Percentiles rank a stretch among this genome's conserved stretches.
phyloP scores from a whole-genome alignment of 495 filamentous ascomycete genomes.

The Penicillium arizonense region DNA sequence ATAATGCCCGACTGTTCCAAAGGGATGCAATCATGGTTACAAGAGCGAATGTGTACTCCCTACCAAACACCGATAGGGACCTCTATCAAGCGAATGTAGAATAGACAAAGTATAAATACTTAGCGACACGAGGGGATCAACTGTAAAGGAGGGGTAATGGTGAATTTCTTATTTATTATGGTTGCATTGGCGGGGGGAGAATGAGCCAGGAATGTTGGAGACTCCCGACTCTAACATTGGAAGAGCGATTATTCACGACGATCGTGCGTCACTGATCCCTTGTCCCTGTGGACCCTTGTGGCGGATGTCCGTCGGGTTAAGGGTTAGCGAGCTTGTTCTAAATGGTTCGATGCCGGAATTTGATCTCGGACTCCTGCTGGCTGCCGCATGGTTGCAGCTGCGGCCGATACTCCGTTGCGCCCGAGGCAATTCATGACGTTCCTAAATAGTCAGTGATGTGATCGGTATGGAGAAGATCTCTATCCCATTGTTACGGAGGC shows the following conservation, averaged over 20 bases:
- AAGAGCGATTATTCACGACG: no score
- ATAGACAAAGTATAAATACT: slow-evolving; percentile 14
- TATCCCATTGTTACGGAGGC: slow-evolving; percentile 4
- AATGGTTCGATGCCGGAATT: not conserved
- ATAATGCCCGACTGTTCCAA: slow-evolving; percentile 31
- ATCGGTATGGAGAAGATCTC: slow-evolving; percentile 15
- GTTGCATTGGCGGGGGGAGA: slow-evolving; percentile 23
- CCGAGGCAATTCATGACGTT: not conserved
- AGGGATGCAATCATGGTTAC: slow-evolving; percentile 29
- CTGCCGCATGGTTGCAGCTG: not conserved
- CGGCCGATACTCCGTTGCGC: not conserved
- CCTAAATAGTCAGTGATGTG: slow-evolving; percentile 13
- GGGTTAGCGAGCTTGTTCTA: not conserved
- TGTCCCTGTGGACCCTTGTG: slow-evolving; percentile 12
- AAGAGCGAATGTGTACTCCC: slow-evolving; percentile 3
- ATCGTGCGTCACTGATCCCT: not conserved
- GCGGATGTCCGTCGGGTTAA: slow-evolving; percentile 13
- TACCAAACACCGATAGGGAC: not conserved
- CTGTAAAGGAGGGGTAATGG: slow-evolving; percentile 6
- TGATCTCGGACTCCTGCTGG: not conserved
- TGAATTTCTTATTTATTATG: slow-evolving; percentile 24
- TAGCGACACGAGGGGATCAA: not conserved
- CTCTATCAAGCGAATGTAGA: not conserved
- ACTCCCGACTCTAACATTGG: not conserved
- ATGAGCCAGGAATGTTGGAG: slow-evolving; percentile 17